These are phyloP conservation scores for Pistacia integerrima DNA, from an alignment of 345 rosid genomes.

Conservation along the genomic window DNA sequence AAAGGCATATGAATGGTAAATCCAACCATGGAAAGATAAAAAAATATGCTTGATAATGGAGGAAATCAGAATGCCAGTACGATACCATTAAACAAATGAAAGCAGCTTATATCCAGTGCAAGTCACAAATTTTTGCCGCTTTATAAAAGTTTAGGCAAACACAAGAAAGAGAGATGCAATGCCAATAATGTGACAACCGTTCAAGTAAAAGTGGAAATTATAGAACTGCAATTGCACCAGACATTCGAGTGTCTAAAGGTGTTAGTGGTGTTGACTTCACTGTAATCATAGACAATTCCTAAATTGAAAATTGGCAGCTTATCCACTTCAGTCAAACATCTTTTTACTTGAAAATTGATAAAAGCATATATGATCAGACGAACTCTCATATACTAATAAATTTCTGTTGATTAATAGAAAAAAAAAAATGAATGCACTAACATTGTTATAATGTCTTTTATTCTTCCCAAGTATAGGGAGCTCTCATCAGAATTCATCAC, in stretches of 20 bases:
- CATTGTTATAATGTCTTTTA: too few species aligned
- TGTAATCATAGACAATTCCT: not conserved
- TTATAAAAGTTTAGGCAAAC: not conserved
- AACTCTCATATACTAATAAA: not conserved
- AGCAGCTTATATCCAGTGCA: not conserved
- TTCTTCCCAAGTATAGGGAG: too few species aligned
- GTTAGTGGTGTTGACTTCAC: not conserved
- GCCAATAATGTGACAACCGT: not conserved
- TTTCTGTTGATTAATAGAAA: not conserved
- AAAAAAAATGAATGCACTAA: too few species aligned
- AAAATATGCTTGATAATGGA: not conserved
- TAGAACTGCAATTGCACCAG: not conserved
- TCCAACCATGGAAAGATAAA: not conserved
- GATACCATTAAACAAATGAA: not conserved
- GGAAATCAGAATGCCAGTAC: not conserved
- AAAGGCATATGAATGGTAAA: not conserved
- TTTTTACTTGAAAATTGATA: not conserved
- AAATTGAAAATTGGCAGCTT: not conserved
- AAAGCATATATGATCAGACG: not conserved
- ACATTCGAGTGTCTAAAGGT: not conserved
- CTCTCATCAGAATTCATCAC: too few species aligned
- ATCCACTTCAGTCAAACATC: not conserved
- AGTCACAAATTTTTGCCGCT: not conserved
- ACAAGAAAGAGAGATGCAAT: not conserved
- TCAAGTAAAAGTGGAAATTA: not conserved